Evolutionary conservation across 768 basidiomycete genomes (phyloP), one percentile per base, ranked within the genome.

Genomic region (Cystobasidium ongulense): DNA sequence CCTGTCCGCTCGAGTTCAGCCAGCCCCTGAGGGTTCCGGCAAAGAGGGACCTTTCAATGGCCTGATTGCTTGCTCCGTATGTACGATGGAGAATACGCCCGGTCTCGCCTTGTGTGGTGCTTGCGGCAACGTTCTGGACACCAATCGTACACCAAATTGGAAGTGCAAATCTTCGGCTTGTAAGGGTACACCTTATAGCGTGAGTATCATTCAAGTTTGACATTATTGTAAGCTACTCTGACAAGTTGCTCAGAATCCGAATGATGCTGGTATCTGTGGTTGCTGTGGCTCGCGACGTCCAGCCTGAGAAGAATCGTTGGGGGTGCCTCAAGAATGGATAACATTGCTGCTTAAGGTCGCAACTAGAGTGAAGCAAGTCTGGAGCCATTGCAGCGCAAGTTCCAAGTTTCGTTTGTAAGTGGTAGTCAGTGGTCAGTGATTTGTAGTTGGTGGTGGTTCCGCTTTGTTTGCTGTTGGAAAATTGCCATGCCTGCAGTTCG

Each of bases 231-330:
- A 38, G 25, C 41, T 18, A 11, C 11, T 17, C 38, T 67, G 15
- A 64, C 13, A 2, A 27, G 18, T 4, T 50, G 3, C 23, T n/a
- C 43, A 71, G 68, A 71, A 71, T 27, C 35, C 68, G 25, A 25
- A 54, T 8, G 68, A 71, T 36, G 68, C 68, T 29, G 68, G 68
- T 31, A 29, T 71, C 4, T 71, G 68, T 27, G 68, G 68, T 25
- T 39, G 33, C 25, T 71, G 68, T 25, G 68, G 68, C 11, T 13
- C 17, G 35, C 63, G 63, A 5, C 11, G 63, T 27, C 23, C 31
- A 15, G 31, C 57, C 17, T 59, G 57, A 59, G 7, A 13, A 46
- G 13, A 13, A 13, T 46, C 13, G n/a, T 13, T 46, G 43, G 13
- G 13, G n/a, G 43, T n/a, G 13, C 43, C n/a, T 46, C n/a, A n/a